Base-by-base conservation (phyloP, 495 filamentous ascomycete genomes). In the Chaetomidium leptoderma region DNA sequence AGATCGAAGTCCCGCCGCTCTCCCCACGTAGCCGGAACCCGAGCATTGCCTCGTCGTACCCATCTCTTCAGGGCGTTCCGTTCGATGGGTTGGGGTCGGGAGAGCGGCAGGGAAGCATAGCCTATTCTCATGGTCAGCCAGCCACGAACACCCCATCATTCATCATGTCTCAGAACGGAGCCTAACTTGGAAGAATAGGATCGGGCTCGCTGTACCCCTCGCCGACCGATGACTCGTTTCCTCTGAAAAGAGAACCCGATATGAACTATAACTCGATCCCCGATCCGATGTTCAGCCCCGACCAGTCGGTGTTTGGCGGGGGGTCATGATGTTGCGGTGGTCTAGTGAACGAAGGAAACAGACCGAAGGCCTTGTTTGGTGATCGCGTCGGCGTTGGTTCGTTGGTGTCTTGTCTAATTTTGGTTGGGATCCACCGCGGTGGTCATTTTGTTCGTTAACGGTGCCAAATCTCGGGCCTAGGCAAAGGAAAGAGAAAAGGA, bases 211-310 rank as follows among this genome's bases (percentile, higher is more conserved):
- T 65, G 24, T 61, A 61, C 37, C 26, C 63, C 7, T 61, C 65
- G 14, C 65, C 65, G 9, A 57, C 59, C 19, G 63, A 65, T 14
- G 33, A 42, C 64, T 13, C 62, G 61, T 8, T 26, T 11, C 14
- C 13, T 65, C 17, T n/a, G n/a, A 72, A 67, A 54, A 39, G 49
- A 11, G 63, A 66, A 36, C 53, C 67, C 11, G 58, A 48, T 10
- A 61, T 66, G 35, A 69, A 66, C 54, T 67, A 66, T 36, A 63
- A 70, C 51, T 61, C 66, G 35, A 66, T 70, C 66, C 61, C 69
- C 16, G 67, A 72, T 44, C 51, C 45, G 23, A 59, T 72, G 63
- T 66, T 70, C 54, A 63, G 47, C 24, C 44, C 61, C 1, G 61
- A 53, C 16, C 52, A 58, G 44, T 50, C 61, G 36, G 29, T 32